Base-by-base conservation (phyloP, 257 asterid genomes). In the Penstemon barbatus region DNA sequence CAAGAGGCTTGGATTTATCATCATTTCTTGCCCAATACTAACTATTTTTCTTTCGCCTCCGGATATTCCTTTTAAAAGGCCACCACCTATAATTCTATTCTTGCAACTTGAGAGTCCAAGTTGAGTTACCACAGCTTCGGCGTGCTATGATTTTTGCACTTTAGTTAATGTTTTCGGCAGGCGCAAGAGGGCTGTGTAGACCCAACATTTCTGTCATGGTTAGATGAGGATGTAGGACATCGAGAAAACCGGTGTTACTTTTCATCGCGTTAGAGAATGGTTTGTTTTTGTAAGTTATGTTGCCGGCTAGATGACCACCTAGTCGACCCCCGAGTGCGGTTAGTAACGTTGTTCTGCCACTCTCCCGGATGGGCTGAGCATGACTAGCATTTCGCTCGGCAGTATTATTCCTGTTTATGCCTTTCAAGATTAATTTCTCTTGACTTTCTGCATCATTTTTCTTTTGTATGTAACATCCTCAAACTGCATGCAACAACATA, bases 41-140 rank as follows among this genome's bases (percentile, higher is more conserved):
- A 87, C 95, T 38, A 92, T 78, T 76, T 85, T 87, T 19, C 88
- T 45, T 71, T 87, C 95, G 5, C 95, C 95, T 5, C 92, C 95
- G 3, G 95, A 88, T 54, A 88, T 59, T 1, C 95, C 95, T 50
- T 90, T 78, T 66, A 80, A 19, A 13, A 55, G 10, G 2, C 71
- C 56, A 4, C 65, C 89, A 8, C 95, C 92, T 3, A 85, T 77
- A 0, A 85, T 73, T 70, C 85, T 80, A 44, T 78, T 69, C 69
- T 82, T 82, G 79, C 95, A 88, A 57, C 71, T 78, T 0, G 60
- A 64, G 8, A 88, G 52, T 18, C 90, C 88, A 13, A 88, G 85
- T 69, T 88, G 90, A 57, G 70, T 48, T 7, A 88, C 78, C 37
- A 88, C 88, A 3, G 78, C 83, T 42, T 85, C 85, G 0, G 90